Conservation (phyloP, 352 stramenopile genomes). For the Aphanomyces invadans region DNA sequence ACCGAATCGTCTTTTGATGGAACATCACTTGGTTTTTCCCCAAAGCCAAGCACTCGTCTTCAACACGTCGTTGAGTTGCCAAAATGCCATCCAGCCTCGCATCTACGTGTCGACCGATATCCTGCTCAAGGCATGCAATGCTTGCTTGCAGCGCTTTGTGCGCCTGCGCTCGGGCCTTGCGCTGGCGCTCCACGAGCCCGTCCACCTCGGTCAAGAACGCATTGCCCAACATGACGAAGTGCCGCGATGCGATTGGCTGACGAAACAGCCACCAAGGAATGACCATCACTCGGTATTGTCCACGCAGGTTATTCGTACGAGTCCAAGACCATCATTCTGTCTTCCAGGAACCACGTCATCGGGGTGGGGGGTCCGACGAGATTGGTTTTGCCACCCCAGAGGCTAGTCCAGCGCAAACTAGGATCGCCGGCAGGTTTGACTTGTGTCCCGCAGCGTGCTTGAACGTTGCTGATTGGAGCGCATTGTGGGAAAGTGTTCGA, state of each 20-base stretch:
- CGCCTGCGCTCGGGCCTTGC: neutral
- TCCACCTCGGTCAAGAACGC: neutral
- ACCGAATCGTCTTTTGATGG: constrained; percentile 22
- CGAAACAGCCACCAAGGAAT: neutral
- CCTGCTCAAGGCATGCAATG: neutral
- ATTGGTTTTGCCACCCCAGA: too few species aligned
- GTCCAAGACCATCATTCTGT: too few species aligned
- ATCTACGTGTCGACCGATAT: neutral
- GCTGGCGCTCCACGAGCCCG: constrained; percentile 1
- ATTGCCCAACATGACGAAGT: constrained; percentile 1
- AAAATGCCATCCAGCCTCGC: constrained; percentile 4
- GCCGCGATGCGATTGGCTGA: neutral
- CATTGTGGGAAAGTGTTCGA: too few species aligned
- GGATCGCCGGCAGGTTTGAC: too few species aligned
- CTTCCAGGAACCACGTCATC: too few species aligned
- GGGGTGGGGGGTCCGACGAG: too few species aligned
- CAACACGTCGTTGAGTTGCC: neutral
- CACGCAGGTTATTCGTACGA: too few species aligned
- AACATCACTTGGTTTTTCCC: constrained; percentile 12
- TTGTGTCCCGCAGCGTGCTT: too few species aligned
- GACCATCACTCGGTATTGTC: too few species aligned
- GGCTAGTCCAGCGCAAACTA: too few species aligned
- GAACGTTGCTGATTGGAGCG: too few species aligned
- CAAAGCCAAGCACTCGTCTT: constrained; percentile 17
- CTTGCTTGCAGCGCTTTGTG: constrained; percentile 4